Conservation (phyloP, 306 rosid genomes). For the Begonia fuchsioides region DNA sequence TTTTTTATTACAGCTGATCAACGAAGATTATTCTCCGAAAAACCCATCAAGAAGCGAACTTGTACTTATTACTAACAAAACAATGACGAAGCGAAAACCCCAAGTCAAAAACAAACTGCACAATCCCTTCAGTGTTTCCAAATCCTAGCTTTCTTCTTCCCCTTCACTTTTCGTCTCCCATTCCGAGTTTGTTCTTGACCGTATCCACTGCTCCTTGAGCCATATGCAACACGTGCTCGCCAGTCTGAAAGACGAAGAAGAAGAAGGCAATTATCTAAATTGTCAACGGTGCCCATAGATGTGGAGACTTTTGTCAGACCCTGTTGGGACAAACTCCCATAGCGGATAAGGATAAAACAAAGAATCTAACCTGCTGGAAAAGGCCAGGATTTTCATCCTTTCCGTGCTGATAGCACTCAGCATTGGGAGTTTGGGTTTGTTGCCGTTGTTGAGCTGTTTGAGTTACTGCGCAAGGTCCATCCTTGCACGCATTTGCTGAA, state of each 20-base stretch:
- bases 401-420: constrained; percentile 6
- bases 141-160: background rate
- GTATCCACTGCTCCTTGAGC: constrained; percentile 40
- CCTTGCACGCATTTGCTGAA: constrained; percentile 12
- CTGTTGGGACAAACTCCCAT: background rate
- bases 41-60: too few relatives aligned
- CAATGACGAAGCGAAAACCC: too few relatives aligned
- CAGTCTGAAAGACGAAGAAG: constrained; percentile 22
- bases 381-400: constrained; percentile 26
- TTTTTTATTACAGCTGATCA: too few relatives aligned
- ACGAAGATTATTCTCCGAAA: too few relatives aligned
- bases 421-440: too few relatives aligned
- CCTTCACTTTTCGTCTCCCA: constrained; percentile 25
- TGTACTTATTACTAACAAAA: too few relatives aligned
- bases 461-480: constrained; percentile 18
- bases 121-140: too few relatives aligned
- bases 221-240: constrained; percentile 36
- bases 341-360: background rate
- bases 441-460: constrained; percentile 10
- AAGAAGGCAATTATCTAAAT: too few relatives aligned
- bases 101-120: too few relatives aligned
- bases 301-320: too few relatives aligned
- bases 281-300: too few relatives aligned
- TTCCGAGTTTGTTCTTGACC: constrained; percentile 44
- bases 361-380: constrained; percentile 26